Conservation (phyloP, 164 flowering plant genomes). For the Saururus chinensis region DNA sequence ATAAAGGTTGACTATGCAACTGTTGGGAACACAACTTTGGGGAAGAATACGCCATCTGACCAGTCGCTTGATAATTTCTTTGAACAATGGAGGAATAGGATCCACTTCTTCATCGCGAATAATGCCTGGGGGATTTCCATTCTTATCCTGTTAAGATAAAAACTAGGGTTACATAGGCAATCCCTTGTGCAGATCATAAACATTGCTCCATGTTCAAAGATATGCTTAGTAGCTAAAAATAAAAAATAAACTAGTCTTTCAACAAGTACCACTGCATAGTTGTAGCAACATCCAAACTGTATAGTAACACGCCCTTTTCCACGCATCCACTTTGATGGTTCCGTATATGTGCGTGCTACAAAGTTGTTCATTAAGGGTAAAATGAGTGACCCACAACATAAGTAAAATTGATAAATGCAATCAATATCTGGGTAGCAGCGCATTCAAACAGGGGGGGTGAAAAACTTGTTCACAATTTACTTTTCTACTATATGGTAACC, state of each 20-base stretch:
- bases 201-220: too few relatives aligned
- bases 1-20: slow-evolving; percentile 53
- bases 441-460: too few relatives aligned
- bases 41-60: slow-evolving; percentile 48
- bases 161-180: background rate
- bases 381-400: background rate
- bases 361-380: background rate
- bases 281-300: slow-evolving; percentile 63
- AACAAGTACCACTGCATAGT: slow-evolving; percentile 41
- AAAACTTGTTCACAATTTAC: too few relatives aligned
- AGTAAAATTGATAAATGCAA: background rate
- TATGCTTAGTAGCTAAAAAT: too few relatives aligned
- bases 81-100: slow-evolving; percentile 40
- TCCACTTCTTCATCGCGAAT: slow-evolving; percentile 50
- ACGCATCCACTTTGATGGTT: slow-evolving; percentile 56
- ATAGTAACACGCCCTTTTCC: slow-evolving; percentile 59
- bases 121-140: slow-evolving; percentile 59
- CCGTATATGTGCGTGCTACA: slow-evolving; percentile 42
- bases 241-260: background rate
- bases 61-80: slow-evolving; percentile 35
- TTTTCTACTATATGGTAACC: background rate
- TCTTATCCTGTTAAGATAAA: slow-evolving; percentile 30
- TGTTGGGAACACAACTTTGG: slow-evolving; percentile 36
- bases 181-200: too few relatives aligned
- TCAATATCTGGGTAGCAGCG: background rate